phyloP scores from a whole-genome alignment of 495 filamentous ascomycete species.

The Aspergillus ostianus region DNA sequence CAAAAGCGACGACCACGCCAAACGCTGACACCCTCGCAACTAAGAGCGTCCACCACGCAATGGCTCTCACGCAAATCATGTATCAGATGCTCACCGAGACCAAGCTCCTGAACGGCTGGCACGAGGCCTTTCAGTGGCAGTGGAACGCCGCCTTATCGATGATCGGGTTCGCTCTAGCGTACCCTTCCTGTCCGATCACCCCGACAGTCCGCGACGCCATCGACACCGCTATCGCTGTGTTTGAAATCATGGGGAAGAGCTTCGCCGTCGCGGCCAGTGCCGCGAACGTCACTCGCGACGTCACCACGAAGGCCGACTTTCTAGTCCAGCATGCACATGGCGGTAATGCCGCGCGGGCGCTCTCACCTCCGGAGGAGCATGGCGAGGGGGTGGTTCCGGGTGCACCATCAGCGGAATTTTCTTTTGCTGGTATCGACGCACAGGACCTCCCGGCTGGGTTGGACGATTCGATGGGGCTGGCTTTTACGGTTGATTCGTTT shows the following conservation, averaged over 20 bases:
- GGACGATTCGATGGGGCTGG: too few relatives aligned
- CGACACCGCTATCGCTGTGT: constrained; percentile 26
- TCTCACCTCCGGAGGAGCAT: too few relatives aligned
- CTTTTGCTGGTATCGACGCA: too few relatives aligned
- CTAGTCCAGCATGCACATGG: too few relatives aligned
- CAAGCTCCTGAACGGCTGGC: constrained; percentile 43
- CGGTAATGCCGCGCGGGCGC: too few relatives aligned
- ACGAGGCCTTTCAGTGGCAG: constrained; percentile 47
- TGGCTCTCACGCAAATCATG: constrained; percentile 45
- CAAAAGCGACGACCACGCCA: neutral
- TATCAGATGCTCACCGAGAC: constrained; percentile 47
- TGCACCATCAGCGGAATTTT: too few relatives aligned
- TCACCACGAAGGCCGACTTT: too few relatives aligned
- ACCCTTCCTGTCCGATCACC: constrained; percentile 33
- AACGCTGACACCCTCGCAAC: neutral
- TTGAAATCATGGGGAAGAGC: too few relatives aligned
- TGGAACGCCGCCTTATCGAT: constrained; percentile 51
- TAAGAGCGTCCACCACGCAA: constrained; percentile 39
- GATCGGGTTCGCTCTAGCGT: constrained; percentile 46
- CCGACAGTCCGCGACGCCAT: constrained; percentile 33
- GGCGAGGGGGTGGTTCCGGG: too few relatives aligned
- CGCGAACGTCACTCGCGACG: too few relatives aligned
- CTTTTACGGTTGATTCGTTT: neutral
- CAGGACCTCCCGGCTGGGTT: too few relatives aligned
- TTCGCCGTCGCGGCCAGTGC: too few relatives aligned